Conservation (phyloP, 768 basidiomycete species). For the Gloeopeniophorella convolvens region DNA sequence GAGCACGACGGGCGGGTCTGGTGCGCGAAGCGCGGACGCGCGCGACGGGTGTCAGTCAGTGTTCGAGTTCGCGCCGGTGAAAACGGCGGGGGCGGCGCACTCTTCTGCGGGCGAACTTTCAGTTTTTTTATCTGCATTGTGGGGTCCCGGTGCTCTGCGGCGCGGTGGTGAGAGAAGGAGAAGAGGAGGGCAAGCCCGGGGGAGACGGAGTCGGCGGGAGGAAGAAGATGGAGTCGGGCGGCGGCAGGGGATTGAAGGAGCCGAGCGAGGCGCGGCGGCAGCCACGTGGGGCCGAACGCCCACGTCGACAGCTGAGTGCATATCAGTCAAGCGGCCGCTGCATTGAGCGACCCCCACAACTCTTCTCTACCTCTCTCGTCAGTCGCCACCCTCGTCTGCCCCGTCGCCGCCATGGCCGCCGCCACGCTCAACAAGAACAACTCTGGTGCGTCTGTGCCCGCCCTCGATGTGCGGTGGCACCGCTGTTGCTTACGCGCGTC, state of each 20-base stretch:
- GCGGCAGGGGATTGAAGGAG: no score
- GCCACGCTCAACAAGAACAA: conserved; percentile 80
- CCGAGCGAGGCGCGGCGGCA: no score
- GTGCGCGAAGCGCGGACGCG: conserved; percentile 22
- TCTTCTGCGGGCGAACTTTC: conserved; percentile 72
- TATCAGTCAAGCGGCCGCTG: no score
- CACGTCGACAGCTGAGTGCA: no score
- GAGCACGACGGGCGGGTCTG: conserved; percentile 37
- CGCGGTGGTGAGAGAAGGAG: no score
- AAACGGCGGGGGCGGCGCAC: conserved; percentile 32
- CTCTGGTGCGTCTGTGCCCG: conserved; percentile 47
- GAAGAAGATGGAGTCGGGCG: no score
- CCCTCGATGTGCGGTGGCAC: background rate
- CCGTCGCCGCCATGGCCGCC: conserved; percentile 20
- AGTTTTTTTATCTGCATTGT: conserved; percentile 63
- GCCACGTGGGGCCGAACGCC: no score
- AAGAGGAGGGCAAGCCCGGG: no score
- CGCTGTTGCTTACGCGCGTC: background rate
- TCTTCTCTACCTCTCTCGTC: background rate
- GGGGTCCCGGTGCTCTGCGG: background rate
- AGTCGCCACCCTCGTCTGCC: background rate
- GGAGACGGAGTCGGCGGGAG: background rate
- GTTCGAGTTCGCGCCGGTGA: no score
- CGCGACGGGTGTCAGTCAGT: no score
- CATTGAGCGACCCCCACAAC: background rate